Percentiles rank a stretch among this genome's conserved stretches.
These are phyloP conservation scores for Eutrema salsugineum DNA, from an alignment of 441 rosid species.

Conservation along the genomic window DNA sequence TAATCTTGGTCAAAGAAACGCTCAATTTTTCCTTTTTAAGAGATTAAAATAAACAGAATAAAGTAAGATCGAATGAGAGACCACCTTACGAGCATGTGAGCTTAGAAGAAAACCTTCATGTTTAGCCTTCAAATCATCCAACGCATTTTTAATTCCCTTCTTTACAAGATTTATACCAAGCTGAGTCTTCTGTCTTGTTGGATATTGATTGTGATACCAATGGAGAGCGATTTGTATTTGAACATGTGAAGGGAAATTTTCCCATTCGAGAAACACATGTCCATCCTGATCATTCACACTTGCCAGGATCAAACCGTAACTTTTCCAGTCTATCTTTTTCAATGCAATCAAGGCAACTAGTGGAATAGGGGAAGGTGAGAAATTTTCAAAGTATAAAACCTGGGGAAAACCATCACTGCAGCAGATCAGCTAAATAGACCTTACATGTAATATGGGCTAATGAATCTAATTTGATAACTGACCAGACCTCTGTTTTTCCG, in stretches of 20 bases:
- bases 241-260: slow-evolving; percentile 49
- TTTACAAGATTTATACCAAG: slow-evolving; percentile 48
- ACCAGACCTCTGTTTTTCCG: slow-evolving; percentile 68
- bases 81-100: slow-evolving; percentile 68
- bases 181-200: slow-evolving; percentile 44
- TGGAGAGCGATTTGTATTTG: slow-evolving; percentile 62
- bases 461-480: neutral
- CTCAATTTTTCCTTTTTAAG: neutral
- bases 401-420: slow-evolving; percentile 23
- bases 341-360: slow-evolving; percentile 49
- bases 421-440: slow-evolving; percentile 1
- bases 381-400: slow-evolving; percentile 77
- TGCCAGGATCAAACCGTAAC: slow-evolving; percentile 63
- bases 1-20: neutral
- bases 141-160: slow-evolving; percentile 61
- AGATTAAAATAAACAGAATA: neutral
- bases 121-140: slow-evolving; percentile 79
- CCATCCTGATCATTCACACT: slow-evolving; percentile 48
- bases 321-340: slow-evolving; percentile 73
- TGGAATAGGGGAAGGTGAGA: slow-evolving; percentile 50
- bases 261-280: slow-evolving; percentile 55
- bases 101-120: slow-evolving; percentile 68
- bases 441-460: neutral
- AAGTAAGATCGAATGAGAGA: neutral
- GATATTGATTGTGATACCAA: slow-evolving; percentile 66